Evolutionary conservation across 768 basidiomycete genomes (phyloP).

Genomic region (Leccinum ochraceum): DNA sequence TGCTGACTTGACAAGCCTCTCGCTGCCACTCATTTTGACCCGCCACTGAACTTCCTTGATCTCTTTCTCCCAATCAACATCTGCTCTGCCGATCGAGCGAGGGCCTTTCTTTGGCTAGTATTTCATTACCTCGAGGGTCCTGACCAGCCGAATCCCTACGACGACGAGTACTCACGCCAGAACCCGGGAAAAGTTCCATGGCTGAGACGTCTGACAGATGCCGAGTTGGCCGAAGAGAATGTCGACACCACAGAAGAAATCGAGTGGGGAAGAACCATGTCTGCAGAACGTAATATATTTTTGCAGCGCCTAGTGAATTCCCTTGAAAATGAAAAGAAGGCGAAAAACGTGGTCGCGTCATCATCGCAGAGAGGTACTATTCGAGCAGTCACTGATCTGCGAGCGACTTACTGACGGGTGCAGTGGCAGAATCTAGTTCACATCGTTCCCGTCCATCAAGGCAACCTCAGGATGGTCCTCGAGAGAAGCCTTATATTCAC

Average conservation of each 20-base stretch:
- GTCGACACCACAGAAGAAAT: constrained; percentile 77
- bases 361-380: constrained; percentile 28
- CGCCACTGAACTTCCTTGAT: constrained; percentile 75
- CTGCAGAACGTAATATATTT: constrained; percentile 67
- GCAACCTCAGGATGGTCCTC: constrained; percentile 23
- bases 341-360: constrained; percentile 38
- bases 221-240: constrained; percentile 66
- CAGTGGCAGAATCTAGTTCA: constrained; percentile 26
- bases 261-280: constrained; percentile 78
- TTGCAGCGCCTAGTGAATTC: constrained; percentile 66
- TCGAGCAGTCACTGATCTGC: neutral
- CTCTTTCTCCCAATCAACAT: constrained; percentile 79
- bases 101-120: constrained; percentile 81
- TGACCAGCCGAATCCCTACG: constrained; percentile 69
- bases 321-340: constrained; percentile 51
- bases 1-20: constrained; percentile 46
- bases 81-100: constrained; percentile 70
- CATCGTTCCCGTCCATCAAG: constrained; percentile 30
- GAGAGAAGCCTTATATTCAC: constrained; percentile 37
- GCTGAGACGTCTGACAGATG: constrained; percentile 53
- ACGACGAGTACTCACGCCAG: constrained; percentile 59
- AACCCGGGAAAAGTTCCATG: constrained; percentile 66
- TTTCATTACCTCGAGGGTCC: constrained; percentile 79
- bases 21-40: constrained; percentile 71
- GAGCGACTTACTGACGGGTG: constrained; percentile 13